Conservation (phyloP, 129 eudicot species). For the Saussurea involucrata region DNA sequence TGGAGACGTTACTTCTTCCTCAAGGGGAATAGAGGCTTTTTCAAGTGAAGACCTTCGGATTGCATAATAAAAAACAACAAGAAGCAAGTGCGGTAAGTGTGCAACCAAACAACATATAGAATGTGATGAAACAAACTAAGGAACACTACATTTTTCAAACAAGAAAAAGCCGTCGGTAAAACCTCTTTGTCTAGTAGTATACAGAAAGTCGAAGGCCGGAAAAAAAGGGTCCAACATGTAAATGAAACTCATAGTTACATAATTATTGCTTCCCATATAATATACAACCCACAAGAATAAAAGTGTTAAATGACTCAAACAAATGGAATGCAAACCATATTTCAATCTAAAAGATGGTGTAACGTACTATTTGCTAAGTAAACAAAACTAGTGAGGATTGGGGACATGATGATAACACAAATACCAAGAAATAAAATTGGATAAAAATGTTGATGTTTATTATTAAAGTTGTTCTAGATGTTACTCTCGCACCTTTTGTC, state of each 20-base stretch:
- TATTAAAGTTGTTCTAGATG: background rate
- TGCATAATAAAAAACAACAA: background rate
- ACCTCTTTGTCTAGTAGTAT: too few relatives aligned
- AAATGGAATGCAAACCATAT: background rate
- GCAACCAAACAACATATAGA: background rate
- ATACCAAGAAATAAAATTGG: background rate
- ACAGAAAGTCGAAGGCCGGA: too few relatives aligned
- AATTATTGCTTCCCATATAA: background rate
- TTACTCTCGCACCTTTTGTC: constrained; percentile 65
- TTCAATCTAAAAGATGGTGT: background rate
- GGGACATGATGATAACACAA: background rate
- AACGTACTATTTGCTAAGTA: background rate
- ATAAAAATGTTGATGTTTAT: background rate
- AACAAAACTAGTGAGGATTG: background rate
- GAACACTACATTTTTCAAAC: too few relatives aligned
- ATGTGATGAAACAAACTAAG: background rate
- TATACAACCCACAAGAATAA: background rate
- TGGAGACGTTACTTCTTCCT: background rate
- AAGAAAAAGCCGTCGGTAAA: too few relatives aligned
- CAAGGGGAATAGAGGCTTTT: background rate
- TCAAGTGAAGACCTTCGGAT: background rate
- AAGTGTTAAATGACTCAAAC: background rate
- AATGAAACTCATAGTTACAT: background rate
- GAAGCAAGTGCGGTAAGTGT: background rate
- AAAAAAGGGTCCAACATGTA: background rate